These are phyloP conservation scores for Euphrasia arctica DNA, from an alignment of 305 asterid genomes.

Conservation along the genomic window DNA sequence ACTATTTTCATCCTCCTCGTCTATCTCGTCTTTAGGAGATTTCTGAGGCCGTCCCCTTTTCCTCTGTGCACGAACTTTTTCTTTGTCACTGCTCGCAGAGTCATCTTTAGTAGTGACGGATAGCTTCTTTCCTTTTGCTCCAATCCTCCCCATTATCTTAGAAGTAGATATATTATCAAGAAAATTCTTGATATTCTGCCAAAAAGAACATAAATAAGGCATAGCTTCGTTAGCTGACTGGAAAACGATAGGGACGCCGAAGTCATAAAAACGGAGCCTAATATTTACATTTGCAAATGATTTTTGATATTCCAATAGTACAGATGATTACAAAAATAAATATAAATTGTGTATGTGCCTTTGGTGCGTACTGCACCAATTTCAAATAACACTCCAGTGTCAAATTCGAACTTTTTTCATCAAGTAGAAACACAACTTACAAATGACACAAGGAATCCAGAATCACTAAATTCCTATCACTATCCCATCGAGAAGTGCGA, in stretches of 20 bases:
- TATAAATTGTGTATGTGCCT: no score
- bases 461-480: no score
- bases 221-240: conserved; percentile 4
- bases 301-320: not conserved
- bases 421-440: no score
- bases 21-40: conserved; percentile 37
- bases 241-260: conserved; percentile 1
- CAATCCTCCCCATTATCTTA: conserved; percentile 43
- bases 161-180: conserved; percentile 17
- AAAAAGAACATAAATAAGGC: not conserved
- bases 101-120: conserved; percentile 35
- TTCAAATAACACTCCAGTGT: no score
- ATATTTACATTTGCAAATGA: not conserved
- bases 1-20: conserved; percentile 38
- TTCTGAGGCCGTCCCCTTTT: conserved; percentile 53
- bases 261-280: not conserved
- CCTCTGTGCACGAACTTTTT: conserved; percentile 31
- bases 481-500: no score
- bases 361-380: no score
- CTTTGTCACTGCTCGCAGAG: conserved; percentile 40
- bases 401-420: no score
- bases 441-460: no score
- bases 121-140: conserved; percentile 45
- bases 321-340: not conserved
- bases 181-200: conserved; percentile 25